phyloP scores from a whole-genome alignment of 2,329 filamentous ascomycete genomes.

The Aspergillus awamori region DNA sequence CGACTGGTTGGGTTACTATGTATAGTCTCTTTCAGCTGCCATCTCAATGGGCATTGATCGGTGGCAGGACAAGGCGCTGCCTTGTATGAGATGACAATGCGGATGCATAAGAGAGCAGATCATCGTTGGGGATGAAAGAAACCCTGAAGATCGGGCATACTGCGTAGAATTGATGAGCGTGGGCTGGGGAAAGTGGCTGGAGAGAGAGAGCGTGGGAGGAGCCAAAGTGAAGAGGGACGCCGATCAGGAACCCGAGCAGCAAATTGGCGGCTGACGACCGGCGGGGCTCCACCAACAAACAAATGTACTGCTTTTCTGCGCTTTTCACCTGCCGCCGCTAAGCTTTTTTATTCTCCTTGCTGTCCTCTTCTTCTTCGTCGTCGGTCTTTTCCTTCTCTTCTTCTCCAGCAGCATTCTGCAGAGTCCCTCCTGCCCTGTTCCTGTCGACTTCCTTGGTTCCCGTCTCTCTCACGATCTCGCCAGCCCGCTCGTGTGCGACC shows the following conservation, averaged over 20 bases:
- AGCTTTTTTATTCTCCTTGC: slow-evolving; percentile 1
- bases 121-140: neutral
- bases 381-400: neutral
- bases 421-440: neutral
- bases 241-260: neutral
- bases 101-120: neutral
- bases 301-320: too few relatives aligned
- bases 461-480: neutral
- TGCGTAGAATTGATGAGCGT: neutral
- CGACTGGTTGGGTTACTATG: neutral
- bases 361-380: neutral
- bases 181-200: neutral
- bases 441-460: neutral
- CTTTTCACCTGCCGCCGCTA: neutral
- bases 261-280: neutral
- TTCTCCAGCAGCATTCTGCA: neutral
- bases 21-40: neutral
- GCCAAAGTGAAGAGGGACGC: neutral
- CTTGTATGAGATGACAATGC: neutral
- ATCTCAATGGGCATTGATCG: neutral
- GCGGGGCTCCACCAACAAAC: neutral
- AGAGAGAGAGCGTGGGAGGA: neutral
- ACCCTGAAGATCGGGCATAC: neutral
- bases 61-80: neutral
- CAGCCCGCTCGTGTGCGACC: neutral